Conservation (phyloP, 2,329 filamentous ascomycete genomes). For the Cyphellophora europaea region DNA sequence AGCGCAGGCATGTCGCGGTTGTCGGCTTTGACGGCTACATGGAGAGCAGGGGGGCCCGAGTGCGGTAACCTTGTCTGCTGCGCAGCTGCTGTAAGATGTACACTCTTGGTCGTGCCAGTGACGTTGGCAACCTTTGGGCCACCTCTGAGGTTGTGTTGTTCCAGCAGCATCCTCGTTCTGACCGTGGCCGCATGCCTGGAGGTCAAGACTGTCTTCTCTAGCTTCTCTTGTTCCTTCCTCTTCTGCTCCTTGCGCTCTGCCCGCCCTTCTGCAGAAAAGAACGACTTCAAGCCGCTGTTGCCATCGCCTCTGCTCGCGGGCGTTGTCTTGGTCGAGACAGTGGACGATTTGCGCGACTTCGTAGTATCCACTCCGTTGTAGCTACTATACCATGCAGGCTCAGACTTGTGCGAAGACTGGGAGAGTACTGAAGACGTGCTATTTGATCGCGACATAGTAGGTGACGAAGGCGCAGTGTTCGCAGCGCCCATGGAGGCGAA, state of each 20-base stretch:
- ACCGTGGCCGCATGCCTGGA: constrained; percentile 2
- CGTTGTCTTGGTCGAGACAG: too few relatives aligned
- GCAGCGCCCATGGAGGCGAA: background rate
- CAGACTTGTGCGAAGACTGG: background rate
- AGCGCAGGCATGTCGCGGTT: constrained; percentile 9
- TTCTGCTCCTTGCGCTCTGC: constrained; percentile 2
- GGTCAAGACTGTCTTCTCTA: background rate
- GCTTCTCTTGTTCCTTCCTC: background rate
- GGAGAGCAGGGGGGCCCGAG: constrained; percentile 14
- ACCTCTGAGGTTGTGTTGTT: background rate
- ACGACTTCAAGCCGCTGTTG: background rate
- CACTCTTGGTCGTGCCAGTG: background rate
- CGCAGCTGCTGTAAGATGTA: constrained; percentile 8
- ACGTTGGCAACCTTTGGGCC: background rate
- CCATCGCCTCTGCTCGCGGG: too few relatives aligned
- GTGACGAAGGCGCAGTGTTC: background rate
- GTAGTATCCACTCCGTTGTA: too few relatives aligned
- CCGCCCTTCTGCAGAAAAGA: background rate
- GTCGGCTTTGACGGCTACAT: constrained; percentile 1
- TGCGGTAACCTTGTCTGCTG: constrained; percentile 15
- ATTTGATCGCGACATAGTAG: background rate
- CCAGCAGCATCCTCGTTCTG: constrained; percentile 3
- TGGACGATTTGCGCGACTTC: too few relatives aligned
- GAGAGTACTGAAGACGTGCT: background rate
- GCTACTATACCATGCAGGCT: too few relatives aligned